Percentiles rank a stretch among this genome's conserved stretches.
These are phyloP conservation scores for Staphylotrichum longicolle DNA, from an alignment of 495 filamentous ascomycete genomes.

Conservation along the genomic window DNA sequence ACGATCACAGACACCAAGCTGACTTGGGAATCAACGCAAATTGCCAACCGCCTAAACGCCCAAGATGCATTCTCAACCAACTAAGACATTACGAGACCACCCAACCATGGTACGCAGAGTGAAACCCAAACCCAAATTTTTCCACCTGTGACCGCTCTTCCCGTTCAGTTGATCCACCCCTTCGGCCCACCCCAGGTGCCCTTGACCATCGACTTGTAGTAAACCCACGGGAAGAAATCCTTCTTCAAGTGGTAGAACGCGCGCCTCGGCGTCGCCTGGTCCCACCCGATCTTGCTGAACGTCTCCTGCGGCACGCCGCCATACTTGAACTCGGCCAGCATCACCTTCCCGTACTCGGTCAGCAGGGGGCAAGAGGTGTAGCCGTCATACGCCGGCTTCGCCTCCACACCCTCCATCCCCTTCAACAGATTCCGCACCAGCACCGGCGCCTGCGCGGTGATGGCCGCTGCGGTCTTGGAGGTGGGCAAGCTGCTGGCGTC, in stretches of 20 bases:
- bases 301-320: conserved; percentile 70
- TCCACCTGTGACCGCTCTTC: background rate
- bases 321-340: conserved; percentile 72
- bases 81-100: too few species aligned
- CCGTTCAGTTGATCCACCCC: conserved; percentile 42
- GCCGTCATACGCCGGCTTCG: conserved; percentile 56
- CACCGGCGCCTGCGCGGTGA: conserved; percentile 62
- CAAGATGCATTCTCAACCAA: too few species aligned
- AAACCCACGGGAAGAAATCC: conserved; percentile 70
- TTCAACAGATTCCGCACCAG: conserved; percentile 56
- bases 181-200: conserved; percentile 62
- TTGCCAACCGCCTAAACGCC: too few species aligned
- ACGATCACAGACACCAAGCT: too few species aligned
- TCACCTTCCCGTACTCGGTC: conserved; percentile 64
- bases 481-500: conserved; percentile 66
- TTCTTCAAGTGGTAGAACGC: conserved; percentile 67
- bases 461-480: conserved; percentile 66
- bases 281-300: conserved; percentile 56
- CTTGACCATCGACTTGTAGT: conserved; percentile 57
- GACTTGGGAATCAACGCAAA: too few species aligned
- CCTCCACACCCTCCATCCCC: conserved; percentile 54
- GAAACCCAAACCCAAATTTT: background rate
- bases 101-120: too few species aligned
- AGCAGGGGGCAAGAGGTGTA: conserved; percentile 69
- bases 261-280: conserved; percentile 55